Conservation (phyloP, 1,284 basidiomycete genomes). For the Meira nashicola region DNA sequence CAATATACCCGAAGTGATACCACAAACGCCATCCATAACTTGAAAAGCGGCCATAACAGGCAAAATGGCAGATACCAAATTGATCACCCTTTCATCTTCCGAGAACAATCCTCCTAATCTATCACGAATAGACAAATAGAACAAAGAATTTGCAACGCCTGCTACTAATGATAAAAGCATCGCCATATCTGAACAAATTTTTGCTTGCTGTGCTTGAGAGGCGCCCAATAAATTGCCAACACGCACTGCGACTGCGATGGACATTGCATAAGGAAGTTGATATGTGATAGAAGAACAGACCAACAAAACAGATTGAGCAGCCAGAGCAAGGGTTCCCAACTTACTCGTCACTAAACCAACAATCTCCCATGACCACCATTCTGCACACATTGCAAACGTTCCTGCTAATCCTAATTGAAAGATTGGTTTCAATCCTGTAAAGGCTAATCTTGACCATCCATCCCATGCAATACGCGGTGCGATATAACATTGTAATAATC, state of each 20-base stretch:
- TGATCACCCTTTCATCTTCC: conserved; percentile 68
- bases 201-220: conserved; percentile 49
- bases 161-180: conserved; percentile 30
- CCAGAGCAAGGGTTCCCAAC: conserved; percentile 56
- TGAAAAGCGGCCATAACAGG: conserved; percentile 69
- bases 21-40: conserved; percentile 68
- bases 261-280: conserved; percentile 76
- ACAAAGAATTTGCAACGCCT: conserved; percentile 56
- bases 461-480: conserved; percentile 78
- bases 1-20: conserved; percentile 69
- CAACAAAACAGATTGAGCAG: conserved; percentile 66
- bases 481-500: conserved; percentile 53
- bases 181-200: conserved; percentile 41
- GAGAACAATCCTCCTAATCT: conserved; percentile 81
- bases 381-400: conserved; percentile 66
- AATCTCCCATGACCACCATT: conserved; percentile 64
- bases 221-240: conserved; percentile 58
- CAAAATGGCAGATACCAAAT: conserved; percentile 66
- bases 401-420: conserved; percentile 36
- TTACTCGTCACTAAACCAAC: conserved; percentile 54
- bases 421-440: conserved; percentile 10
- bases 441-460: conserved; percentile 61
- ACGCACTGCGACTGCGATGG: conserved; percentile 77
- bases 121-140: conserved; percentile 69
- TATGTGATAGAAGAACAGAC: conserved; percentile 70